Evolutionary conservation across 2,329 filamentous ascomycete species (phyloP), one percentile per base, ranked within the genome.

Genomic region (Endothia cerciana): DNA sequence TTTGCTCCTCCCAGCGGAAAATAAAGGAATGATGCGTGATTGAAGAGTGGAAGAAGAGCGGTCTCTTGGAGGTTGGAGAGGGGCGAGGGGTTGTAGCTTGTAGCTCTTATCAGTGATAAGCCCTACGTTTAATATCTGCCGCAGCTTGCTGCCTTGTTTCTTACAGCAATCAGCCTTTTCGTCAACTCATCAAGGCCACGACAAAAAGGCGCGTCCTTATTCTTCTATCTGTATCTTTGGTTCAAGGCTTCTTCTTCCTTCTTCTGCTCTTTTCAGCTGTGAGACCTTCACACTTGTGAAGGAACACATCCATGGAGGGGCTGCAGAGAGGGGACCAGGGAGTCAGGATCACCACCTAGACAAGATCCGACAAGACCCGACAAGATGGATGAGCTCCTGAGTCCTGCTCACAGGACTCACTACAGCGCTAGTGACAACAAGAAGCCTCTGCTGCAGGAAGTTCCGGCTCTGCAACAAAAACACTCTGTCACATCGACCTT

Each of bases 351-450:
- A 33, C 15, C 15, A 40, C 11, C 25, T 22, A 7, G 11, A 22
- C 36, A n/a, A 11, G n/a, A 17, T 2, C 43, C 43, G 33, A 36
- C 33, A n/a, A 30, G 51, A 36, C 28, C 28, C 15, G 4, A 36
- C n/a, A 72, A 60, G 36, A 89, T 89, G 87, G 85, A 87, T 64
- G 81, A 81, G 36, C 75, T 89, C 33, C 76, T 88, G 65, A 85
- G 79, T 11, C 84, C 82, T 1, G 78, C 87, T 70, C 85, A 82
- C 78, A 83, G 81, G 58, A 82, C 80, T 2, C 84, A 86, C 70
- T 78, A 76, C n/a, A 56, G 80, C 80, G 62, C 71, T 74, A 47
- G 76, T 70, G 56, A 72, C 75, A n/a, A 28, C 33, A 72, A 78
- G 11, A 77, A 80, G 51, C 73, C 77, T 17, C 71, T 82, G 25